Evolutionary conservation across 176 grass and related monocot species (phyloP).

Genomic region (Raddia distichophylla): DNA sequence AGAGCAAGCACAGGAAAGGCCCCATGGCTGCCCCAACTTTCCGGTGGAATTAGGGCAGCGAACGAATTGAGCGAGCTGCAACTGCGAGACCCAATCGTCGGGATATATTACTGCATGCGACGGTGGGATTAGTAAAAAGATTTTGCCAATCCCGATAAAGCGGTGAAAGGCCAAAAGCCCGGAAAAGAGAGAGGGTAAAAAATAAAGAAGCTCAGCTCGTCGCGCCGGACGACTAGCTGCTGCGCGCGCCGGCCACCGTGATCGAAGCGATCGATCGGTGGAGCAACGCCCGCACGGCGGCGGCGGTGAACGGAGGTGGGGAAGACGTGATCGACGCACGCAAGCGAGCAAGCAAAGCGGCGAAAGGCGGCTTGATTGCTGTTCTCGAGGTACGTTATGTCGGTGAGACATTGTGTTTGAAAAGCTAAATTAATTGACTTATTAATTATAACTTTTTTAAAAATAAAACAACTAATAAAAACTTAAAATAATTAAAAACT

Average conservation of each 20-base stretch:
- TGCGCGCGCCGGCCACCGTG: too few species aligned
- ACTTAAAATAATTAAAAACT: too few species aligned
- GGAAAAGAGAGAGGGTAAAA: conserved; percentile 20
- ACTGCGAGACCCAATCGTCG: neutral
- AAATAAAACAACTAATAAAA: too few species aligned
- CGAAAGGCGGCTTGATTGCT: too few species aligned
- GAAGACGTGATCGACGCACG: neutral
- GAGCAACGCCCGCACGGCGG: neutral
- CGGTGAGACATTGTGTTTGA: too few species aligned
- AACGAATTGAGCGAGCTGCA: neutral
- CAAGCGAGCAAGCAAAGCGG: too few species aligned
- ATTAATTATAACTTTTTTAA: too few species aligned
- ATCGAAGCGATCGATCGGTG: neutral
- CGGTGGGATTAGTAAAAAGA: conserved; percentile 32
- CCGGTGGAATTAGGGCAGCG: conserved; percentile 4
- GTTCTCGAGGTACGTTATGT: too few species aligned
- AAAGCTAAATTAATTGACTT: too few species aligned
- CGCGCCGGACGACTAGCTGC: neutral
- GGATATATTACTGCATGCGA: conserved; percentile 4
- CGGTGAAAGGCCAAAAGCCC: conserved; percentile 38
- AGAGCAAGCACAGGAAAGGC: neutral
- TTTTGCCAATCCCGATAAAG: conserved; percentile 53
- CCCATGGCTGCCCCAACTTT: neutral
- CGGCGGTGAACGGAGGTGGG: neutral
- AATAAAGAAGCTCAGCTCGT: neutral